Evolutionary conservation across 2,329 filamentous ascomycete genomes (phyloP).

Genomic region (Microcyclospora pomicola): DNA sequence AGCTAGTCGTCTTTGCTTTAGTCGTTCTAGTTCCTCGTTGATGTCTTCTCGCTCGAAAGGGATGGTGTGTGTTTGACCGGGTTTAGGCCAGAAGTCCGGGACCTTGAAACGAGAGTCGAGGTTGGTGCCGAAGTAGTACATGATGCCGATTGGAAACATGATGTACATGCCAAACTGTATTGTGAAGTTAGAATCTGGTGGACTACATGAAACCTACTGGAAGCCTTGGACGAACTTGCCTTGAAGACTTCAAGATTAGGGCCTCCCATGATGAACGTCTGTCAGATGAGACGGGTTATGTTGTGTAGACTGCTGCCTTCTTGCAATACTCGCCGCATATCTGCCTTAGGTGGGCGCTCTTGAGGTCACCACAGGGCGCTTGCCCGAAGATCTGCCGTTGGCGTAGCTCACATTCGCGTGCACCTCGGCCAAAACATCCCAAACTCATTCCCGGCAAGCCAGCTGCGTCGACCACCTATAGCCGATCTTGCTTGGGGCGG

Average conservation of each 20-base stretch:
- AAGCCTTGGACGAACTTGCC: constrained; percentile 34
- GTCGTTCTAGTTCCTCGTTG: constrained; percentile 59
- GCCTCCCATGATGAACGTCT: constrained; percentile 46
- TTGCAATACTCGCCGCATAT: no score
- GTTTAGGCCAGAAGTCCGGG: constrained; percentile 83
- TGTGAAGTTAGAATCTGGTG: background rate
- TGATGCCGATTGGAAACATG: constrained; percentile 96
- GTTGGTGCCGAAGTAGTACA: constrained; percentile 99
- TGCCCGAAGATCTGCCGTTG: no score
- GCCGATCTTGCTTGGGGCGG: no score
- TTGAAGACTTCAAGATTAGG: constrained; percentile 93
- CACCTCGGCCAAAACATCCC: no score
- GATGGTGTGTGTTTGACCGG: constrained; percentile 61
- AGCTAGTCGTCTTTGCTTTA: constrained; percentile 40
- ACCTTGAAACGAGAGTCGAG: constrained; percentile 85
- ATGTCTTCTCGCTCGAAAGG: constrained; percentile 73
- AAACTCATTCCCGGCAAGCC: no score
- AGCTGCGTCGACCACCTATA: no score
- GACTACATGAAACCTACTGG: no score
- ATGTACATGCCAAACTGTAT: constrained; percentile 91
- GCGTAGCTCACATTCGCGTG: no score
- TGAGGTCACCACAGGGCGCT: no score
- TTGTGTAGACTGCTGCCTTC: background rate
- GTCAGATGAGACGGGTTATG: background rate
- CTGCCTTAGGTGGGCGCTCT: no score